Conservation (phyloP, 176 grass and related monocot species). For the Themeda triandra region DNA sequence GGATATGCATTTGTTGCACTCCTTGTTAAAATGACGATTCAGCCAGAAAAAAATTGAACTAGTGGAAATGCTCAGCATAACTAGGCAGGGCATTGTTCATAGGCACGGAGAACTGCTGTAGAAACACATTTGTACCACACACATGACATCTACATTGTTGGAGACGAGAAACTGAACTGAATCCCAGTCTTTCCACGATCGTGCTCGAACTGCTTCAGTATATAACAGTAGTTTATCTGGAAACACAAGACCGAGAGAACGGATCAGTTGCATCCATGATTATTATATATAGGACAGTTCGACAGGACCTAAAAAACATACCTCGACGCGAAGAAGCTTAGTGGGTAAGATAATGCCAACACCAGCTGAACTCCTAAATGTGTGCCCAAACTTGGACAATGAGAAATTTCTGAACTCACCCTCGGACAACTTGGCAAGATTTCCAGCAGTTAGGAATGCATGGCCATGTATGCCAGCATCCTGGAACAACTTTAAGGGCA, state of each 20-base stretch:
- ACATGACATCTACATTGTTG: constrained; percentile 18
- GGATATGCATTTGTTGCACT: not conserved
- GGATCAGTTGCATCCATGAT: constrained; percentile 11
- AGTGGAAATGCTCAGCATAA: not conserved
- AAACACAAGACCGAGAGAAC: not conserved
- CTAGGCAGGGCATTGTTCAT: not conserved
- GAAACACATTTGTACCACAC: not conserved
- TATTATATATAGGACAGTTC: not conserved
- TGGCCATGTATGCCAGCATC: constrained; percentile 76
- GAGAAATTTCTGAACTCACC: constrained; percentile 54
- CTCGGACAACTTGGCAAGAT: constrained; percentile 54
- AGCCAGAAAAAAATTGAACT: too few relatives aligned
- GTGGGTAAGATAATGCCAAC: constrained; percentile 70
- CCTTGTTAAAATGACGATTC: constrained; percentile 8
- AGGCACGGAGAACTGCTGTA: not conserved
- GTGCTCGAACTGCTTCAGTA: constrained; percentile 72
- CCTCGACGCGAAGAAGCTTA: constrained; percentile 60
- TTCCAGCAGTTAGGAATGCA: constrained; percentile 61
- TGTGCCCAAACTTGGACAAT: constrained; percentile 34
- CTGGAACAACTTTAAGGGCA: constrained; percentile 59
- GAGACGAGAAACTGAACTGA: constrained; percentile 75
- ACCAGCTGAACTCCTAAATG: constrained; percentile 68
- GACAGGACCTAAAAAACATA: constrained; percentile 20
- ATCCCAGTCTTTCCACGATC: constrained; percentile 71
- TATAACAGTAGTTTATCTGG: constrained; percentile 70